Conservation (phyloP, 495 filamentous ascomycete species). For the Tuber microsphaerosporum region DNA sequence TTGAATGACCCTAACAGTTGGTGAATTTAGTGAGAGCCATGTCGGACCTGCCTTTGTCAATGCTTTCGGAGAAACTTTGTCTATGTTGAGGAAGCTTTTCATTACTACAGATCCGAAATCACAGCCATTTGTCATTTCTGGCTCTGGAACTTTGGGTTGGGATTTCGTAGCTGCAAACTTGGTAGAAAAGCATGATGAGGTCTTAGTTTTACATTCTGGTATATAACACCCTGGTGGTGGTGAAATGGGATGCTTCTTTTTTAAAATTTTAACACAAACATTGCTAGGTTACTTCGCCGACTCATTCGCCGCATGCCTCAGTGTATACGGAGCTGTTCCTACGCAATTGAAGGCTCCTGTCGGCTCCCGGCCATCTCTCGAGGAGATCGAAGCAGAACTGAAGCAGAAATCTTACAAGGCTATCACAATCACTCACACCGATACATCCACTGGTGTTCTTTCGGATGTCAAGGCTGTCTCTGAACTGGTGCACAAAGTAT, state of each 20-base stretch:
- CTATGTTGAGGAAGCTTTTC: constrained; percentile 85
- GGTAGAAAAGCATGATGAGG: constrained; percentile 78
- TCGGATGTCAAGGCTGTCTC: constrained; percentile 79
- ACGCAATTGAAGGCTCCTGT: constrained; percentile 85
- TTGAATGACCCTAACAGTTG: background rate
- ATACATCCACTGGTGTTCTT: constrained; percentile 92
- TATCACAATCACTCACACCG: constrained; percentile 91
- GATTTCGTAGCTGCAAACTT: constrained; percentile 89
- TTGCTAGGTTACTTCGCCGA: constrained; percentile 82
- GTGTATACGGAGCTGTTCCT: constrained; percentile 79
- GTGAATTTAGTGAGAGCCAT: constrained; percentile 69
- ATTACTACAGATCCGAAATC: constrained; percentile 71
- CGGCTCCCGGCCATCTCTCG: constrained; percentile 77
- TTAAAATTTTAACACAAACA: background rate
- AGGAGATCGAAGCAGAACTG: constrained; percentile 77
- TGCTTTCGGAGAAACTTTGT: constrained; percentile 80
- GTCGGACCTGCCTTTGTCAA: constrained; percentile 80
- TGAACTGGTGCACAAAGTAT: constrained; percentile 73
- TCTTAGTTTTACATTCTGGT: constrained; percentile 76
- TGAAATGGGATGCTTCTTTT: background rate
- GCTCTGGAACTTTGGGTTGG: constrained; percentile 94
- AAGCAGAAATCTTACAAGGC: constrained; percentile 84
- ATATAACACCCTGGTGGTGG: background rate
- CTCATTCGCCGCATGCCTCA: constrained; percentile 84
- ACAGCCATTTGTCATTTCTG: constrained; percentile 87